These are phyloP conservation scores for Yarrowia sp. DNA, from an alignment of 805 yeast species.

Conservation along the genomic window DNA sequence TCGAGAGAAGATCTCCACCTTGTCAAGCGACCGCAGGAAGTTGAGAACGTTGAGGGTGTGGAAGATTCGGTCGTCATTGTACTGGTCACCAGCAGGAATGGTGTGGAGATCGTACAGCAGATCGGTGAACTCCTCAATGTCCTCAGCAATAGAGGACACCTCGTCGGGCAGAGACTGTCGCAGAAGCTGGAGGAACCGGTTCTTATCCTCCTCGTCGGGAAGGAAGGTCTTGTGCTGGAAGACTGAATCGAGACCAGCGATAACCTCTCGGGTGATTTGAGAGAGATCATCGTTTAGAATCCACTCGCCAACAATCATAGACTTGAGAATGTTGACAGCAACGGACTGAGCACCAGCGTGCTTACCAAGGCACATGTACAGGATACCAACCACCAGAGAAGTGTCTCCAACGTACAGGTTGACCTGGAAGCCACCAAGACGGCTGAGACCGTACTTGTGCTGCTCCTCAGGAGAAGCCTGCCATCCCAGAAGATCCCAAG, in stretches of 20 bases:
- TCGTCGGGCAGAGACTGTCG: constrained; percentile 58
- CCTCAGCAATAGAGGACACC: constrained; percentile 49
- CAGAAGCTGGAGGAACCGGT: constrained; percentile 49
- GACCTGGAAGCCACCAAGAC: constrained; percentile 69
- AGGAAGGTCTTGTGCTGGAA: constrained; percentile 56
- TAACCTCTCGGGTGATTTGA: constrained; percentile 61
- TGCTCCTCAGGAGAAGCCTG: constrained; percentile 53
- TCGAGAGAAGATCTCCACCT: constrained; percentile 76
- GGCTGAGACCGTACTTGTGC: constrained; percentile 55
- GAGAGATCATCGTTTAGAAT: constrained; percentile 53
- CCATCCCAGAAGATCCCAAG: constrained; percentile 77
- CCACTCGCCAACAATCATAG: constrained; percentile 65
- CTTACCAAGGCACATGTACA: constrained; percentile 66
- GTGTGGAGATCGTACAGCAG: constrained; percentile 62
- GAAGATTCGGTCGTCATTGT: constrained; percentile 82
- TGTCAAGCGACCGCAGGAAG: constrained; percentile 69
- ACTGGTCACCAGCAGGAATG: constrained; percentile 78
- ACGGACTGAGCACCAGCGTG: constrained; percentile 57
- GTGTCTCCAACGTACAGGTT: constrained; percentile 53
- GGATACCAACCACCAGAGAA: constrained; percentile 58
- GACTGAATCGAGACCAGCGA: constrained; percentile 60
- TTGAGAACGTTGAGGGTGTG: constrained; percentile 72
- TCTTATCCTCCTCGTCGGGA: constrained; percentile 55
- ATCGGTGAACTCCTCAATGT: constrained; percentile 51
- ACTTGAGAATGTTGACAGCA: constrained; percentile 67